Evolutionary conservation across 768 basidiomycete species (phyloP), one percentile per base, ranked within the genome.

Genomic region (Infundibulicybe gibba): DNA sequence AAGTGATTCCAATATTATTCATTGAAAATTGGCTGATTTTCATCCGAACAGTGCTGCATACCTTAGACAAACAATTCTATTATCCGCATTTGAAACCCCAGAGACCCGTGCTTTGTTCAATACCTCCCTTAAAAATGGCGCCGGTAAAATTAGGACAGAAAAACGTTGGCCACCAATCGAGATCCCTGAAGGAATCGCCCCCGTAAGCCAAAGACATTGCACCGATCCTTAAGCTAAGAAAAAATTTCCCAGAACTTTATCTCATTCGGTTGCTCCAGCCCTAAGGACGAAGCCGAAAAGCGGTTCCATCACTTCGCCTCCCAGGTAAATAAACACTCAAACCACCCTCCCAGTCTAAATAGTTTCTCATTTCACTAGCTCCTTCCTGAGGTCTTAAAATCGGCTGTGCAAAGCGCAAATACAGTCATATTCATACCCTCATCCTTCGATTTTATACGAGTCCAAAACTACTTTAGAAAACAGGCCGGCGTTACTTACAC

Each of bases 371-470:
- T 32, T 9, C 40, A 32, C n/a, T 54, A 94, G 90, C 68, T 94
- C 20, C 75, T 98, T 1, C 94, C 97, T 6, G 60, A 74, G 13
- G 68, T 97, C 17, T 70, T 94, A 39, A 94, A 92, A 66, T 97
- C 94, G 2, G 97, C 97, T 0, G 91, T 98, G 5, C 89, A 91
- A 65, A 91, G 93, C 53, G 74, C 81, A 20, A 92, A 93, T 61
- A 93, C 94, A 0, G 77, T 85, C 43, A 75, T 98, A 52, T 90
- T 97, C 61, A 71, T 99, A 14, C 94, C 97, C 0, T 94, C 92
- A 0, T 97, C 94, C 43, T 94, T 95, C 61, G 97, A 98, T 67
- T 98, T 94, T 61, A 90, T 97, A 48, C 81, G 93, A 16, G 74
- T 99, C 8, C 87, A 89, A 49, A 93, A 94, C 49, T 74, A 90